Base-by-base conservation (phyloP, 306 rosid species). In the Corylus avellana region DNA sequence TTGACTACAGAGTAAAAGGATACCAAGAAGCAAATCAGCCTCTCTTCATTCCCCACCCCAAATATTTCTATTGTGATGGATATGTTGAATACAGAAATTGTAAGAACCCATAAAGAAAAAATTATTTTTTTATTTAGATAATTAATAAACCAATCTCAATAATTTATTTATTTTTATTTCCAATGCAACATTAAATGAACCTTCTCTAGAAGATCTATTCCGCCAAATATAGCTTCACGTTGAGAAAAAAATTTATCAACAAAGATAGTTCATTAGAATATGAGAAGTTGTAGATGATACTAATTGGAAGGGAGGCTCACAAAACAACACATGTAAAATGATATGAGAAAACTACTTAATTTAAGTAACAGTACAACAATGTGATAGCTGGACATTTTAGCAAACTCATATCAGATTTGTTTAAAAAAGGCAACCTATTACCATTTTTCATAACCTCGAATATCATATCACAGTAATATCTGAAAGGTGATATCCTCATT, bases 381-480 rank as follows among this genome's bases (percentile, higher is more conserved):
- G 49, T 27, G 55, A 70, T 49, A 76, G 72, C 49, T 13, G 57
- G 27, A 17, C 84, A 53, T 73, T 49, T 29, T 63, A 85, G 57
- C 35, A 32, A 32, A 32, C 35, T 32, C 35, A 53, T 73, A 55
- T 29, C 68, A 85, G 57, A 83, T 84, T 80, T 80, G 77, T 75
- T 67, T 80, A 67, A 71, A 80, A 55, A 55, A 80, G 67, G 74
- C 20, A 72, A 79, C 54, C 48, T 64, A 71, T 89, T 90, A 92
- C 98, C 98, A 75, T 89, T 94, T 89, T 77, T 94, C 98, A 94
- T 92, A 72, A 94, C 98, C 83, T 94, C 97, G 72, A 94, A 94
- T 80, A 94, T 77, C 97, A 94, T 94, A 88, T 94, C 97, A 78
- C 97, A 86, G 77, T 94, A 94, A 86, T 94, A 94, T 94, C 93